Conservation (phyloP, 257 asterid genomes). For the Striga asiatica region DNA sequence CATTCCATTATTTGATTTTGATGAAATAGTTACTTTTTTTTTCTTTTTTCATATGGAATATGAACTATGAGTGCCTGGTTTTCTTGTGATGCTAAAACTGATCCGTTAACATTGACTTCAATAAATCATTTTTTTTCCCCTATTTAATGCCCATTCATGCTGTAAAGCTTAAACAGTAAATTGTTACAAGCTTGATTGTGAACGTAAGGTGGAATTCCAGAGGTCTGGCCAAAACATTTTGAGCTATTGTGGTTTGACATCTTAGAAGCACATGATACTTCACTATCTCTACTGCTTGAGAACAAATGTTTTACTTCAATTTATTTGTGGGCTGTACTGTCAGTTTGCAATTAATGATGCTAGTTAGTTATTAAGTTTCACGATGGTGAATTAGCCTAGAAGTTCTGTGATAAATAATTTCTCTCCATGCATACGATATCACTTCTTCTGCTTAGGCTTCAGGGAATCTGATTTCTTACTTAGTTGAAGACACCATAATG, state of each 20-base stretch:
- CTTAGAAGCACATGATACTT: background rate
- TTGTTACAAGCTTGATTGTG: no score
- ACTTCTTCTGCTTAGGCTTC: background rate
- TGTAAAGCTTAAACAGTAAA: no score
- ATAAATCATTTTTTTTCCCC: background rate
- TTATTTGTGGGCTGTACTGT: background rate
- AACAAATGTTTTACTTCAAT: background rate
- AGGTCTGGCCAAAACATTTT: background rate
- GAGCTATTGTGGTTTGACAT: slow-evolving; percentile 1
- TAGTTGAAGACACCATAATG: background rate
- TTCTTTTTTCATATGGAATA: background rate
- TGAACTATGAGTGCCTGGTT: background rate
- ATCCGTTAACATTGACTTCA: no score
- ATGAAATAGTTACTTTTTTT: background rate
- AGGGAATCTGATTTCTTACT: background rate
- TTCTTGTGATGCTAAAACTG: background rate
- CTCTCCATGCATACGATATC: background rate
- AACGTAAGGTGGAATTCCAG: no score
- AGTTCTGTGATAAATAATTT: background rate
- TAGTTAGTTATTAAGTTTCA: background rate
- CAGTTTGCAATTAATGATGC: background rate
- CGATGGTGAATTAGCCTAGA: background rate
- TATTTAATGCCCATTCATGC: no score
- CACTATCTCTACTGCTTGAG: background rate
- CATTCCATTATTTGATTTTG: slow-evolving; percentile 1